Evolutionary conservation across 129 eudicot species (phyloP).

Genomic region (Saposhnikovia divaricata): DNA sequence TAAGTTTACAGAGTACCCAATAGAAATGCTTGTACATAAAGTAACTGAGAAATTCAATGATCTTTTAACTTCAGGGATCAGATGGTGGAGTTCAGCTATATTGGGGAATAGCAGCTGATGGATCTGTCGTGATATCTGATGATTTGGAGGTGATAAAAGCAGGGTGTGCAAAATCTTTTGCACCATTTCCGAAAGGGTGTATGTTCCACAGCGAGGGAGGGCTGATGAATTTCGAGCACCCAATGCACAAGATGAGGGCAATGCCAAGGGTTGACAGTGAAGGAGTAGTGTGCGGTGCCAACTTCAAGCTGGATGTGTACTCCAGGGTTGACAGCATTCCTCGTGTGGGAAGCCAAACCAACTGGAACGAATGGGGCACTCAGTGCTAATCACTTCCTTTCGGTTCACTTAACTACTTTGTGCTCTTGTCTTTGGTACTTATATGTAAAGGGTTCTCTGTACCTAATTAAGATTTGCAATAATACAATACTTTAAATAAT

Average conservation of each 20-base stretch:
- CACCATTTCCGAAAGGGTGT: too few relatives aligned
- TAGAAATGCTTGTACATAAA: too few relatives aligned
- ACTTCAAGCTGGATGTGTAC: too few relatives aligned
- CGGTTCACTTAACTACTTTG: neutral
- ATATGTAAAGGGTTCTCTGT: neutral
- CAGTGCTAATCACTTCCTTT: slow-evolving; percentile 13
- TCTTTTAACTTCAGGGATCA: slow-evolving; percentile 40
- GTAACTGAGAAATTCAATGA: neutral
- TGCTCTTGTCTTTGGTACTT: neutral
- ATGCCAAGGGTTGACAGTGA: too few relatives aligned
- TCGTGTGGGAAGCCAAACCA: too few relatives aligned
- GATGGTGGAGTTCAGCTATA: slow-evolving; percentile 83
- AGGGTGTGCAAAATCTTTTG: slow-evolving; percentile 90
- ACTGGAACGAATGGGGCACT: too few relatives aligned
- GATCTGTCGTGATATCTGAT: too few relatives aligned
- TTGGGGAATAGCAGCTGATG: slow-evolving; percentile 93
- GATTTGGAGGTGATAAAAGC: slow-evolving; percentile 63
- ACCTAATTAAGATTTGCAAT: neutral
- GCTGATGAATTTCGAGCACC: too few relatives aligned
- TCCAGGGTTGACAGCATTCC: too few relatives aligned
- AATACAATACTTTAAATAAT: neutral
- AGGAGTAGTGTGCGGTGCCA: too few relatives aligned
- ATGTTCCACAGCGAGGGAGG: too few relatives aligned
- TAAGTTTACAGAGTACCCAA: neutral
- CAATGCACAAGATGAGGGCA: too few relatives aligned